These are phyloP conservation scores for Exophiala spinifera DNA, from an alignment of 2,329 filamentous ascomycete genomes.

Conservation along the genomic window DNA sequence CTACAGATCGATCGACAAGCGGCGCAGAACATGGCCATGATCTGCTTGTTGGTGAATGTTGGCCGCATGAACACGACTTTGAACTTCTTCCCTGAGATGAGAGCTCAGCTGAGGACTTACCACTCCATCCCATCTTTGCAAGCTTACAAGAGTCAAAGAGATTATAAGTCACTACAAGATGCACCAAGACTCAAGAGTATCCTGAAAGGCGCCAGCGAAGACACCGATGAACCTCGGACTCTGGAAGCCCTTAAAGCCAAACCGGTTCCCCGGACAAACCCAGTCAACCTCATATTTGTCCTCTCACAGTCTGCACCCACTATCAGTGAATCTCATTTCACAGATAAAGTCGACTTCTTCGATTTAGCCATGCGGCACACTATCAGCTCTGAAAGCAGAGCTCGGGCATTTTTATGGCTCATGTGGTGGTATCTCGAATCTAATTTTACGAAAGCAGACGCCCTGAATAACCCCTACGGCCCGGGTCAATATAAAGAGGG, in stretches of 20 bases:
- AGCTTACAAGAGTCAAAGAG: constrained; percentile 88
- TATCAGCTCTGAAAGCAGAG: constrained; percentile 76
- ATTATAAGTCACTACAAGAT: constrained; percentile 97
- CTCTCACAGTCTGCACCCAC: constrained; percentile 86
- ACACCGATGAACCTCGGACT: constrained; percentile 77
- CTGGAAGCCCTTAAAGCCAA: constrained; percentile 75
- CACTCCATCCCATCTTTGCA: constrained; percentile 96
- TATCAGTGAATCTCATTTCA: constrained; percentile 90
- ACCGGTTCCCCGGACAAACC: constrained; percentile 78
- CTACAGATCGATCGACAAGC: constrained; percentile 85
- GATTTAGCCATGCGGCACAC: constrained; percentile 91
- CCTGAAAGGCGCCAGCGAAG: constrained; percentile 91
- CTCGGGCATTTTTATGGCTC: constrained; percentile 88
- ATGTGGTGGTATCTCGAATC: constrained; percentile 99
- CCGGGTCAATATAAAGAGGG: constrained; percentile 36
- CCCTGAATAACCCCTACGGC: constrained; percentile 87
- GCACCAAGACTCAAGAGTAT: constrained; percentile 95
- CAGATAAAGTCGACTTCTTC: constrained; percentile 81
- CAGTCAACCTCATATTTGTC: constrained; percentile 94
- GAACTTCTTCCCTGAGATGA: constrained; percentile 99
- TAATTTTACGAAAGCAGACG: constrained; percentile 76
- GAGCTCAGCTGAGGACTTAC: constrained; percentile 93
- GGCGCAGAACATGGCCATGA: constrained; percentile 98
- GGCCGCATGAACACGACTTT: constrained; percentile 98
- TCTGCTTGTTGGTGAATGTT: constrained; percentile 94